phyloP scores from a whole-genome alignment of 345 rosid species.

The Psidium friedrichsthalianum region DNA sequence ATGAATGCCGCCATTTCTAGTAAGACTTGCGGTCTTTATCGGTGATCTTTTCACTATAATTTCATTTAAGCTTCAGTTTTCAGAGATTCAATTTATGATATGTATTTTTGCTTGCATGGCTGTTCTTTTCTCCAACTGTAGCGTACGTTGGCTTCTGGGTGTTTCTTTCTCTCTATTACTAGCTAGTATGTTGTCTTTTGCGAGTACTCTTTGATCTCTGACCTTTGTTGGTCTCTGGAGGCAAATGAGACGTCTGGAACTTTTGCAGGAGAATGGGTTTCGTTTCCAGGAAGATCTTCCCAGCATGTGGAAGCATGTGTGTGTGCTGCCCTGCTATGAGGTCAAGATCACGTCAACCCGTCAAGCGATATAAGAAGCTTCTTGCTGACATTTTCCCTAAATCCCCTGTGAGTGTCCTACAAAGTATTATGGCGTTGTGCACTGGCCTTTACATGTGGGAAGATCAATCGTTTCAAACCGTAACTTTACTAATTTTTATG shows the following conservation, averaged over 20 bases:
- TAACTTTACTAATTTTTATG: not conserved
- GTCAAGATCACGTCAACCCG: slow-evolving; percentile 97
- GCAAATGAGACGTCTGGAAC: not conserved
- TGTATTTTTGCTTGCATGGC: not conserved
- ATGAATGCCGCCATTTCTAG: not conserved
- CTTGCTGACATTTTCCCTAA: slow-evolving; percentile 90
- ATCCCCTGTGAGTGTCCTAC: slow-evolving; percentile 47
- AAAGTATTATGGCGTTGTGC: not conserved
- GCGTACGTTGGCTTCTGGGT: not conserved
- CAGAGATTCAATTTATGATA: not conserved
- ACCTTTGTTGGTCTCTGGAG: not conserved
- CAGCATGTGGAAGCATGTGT: slow-evolving; percentile 96
- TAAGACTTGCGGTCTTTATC: not conserved
- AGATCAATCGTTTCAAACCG: not conserved
- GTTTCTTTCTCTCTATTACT: not conserved
- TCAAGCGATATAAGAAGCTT: slow-evolving; percentile 88
- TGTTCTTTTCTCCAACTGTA: not conserved
- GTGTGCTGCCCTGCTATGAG: slow-evolving; percentile 96
- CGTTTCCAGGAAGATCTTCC: slow-evolving; percentile 83
- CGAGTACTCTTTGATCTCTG: not conserved
- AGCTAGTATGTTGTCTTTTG: not conserved
- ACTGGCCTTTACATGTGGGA: not conserved
- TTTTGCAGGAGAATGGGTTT: slow-evolving; percentile 71
- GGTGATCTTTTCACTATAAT: not conserved
- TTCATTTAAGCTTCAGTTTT: not conserved